Percentiles rank a stretch among this genome's conserved stretches.
phyloP scores from a whole-genome alignment of 2,329 filamentous ascomycete species.

The Podosphaera aphanis region DNA sequence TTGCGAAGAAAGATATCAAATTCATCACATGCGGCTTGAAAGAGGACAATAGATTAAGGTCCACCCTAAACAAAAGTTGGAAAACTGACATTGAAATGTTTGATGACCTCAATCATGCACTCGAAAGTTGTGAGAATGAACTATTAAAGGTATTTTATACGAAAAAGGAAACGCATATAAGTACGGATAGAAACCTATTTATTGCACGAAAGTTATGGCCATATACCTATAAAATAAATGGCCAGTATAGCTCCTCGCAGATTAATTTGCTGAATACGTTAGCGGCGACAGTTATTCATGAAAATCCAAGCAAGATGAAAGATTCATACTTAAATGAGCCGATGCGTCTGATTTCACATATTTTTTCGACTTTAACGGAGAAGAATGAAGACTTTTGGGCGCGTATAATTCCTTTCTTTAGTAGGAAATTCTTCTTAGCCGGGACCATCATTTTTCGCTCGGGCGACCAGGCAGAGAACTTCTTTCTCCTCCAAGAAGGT shows the following conservation, averaged over 20 bases:
- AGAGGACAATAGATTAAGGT: slow-evolving; percentile 50
- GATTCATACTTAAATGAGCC: slow-evolving; percentile 83
- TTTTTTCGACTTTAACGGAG: slow-evolving; percentile 71
- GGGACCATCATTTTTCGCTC: slow-evolving; percentile 57
- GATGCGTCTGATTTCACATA: slow-evolving; percentile 72
- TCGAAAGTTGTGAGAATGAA: slow-evolving; percentile 90
- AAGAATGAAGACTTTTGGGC: slow-evolving; percentile 95
- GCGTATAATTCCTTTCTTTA: slow-evolving; percentile 52
- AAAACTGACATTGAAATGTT: slow-evolving; percentile 59
- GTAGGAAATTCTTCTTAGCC: slow-evolving; percentile 37
- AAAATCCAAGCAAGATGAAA: slow-evolving; percentile 33
- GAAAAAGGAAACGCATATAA: slow-evolving; percentile 36
- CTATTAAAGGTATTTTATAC: slow-evolving; percentile 61
- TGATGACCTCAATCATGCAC: slow-evolving; percentile 71
- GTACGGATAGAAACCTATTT: slow-evolving; percentile 13
- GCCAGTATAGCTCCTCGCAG: slow-evolving; percentile 51
- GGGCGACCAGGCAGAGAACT: slow-evolving; percentile 55
- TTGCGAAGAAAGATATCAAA: slow-evolving; percentile 53
- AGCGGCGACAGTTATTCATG: slow-evolving; percentile 50
- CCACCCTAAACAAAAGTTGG: slow-evolving; percentile 51
- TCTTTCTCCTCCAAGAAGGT: slow-evolving; percentile 76
- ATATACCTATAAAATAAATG: slow-evolving; percentile 22
- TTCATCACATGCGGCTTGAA: slow-evolving; percentile 68
- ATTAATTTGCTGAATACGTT: slow-evolving; percentile 55
- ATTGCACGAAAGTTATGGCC: slow-evolving; percentile 15